Evolutionary conservation across 257 asterid species (phyloP).

Genomic region (Nicotiana otophora): DNA sequence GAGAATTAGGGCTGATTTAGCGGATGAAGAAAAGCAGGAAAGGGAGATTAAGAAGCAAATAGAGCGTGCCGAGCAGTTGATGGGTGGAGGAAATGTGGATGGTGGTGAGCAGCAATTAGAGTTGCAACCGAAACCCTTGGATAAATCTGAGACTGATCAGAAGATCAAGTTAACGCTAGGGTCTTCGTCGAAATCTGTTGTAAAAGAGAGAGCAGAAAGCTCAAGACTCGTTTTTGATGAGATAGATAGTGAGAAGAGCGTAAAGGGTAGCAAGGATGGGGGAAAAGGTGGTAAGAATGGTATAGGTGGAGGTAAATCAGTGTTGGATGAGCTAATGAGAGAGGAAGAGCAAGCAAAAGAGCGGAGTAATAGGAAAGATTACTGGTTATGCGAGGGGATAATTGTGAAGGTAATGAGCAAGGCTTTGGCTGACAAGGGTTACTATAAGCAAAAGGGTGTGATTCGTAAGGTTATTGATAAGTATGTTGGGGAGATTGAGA

Average conservation of each 20-base stretch:
- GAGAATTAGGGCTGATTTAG: slow-evolving; percentile 69
- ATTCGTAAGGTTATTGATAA: slow-evolving; percentile 71
- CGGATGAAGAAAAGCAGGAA: slow-evolving; percentile 88
- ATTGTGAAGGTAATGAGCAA: slow-evolving; percentile 87
- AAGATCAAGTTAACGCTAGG: slow-evolving; percentile 61
- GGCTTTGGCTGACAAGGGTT: slow-evolving; percentile 73
- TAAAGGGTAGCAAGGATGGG: slow-evolving; percentile 32
- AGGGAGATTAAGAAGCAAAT: slow-evolving; percentile 75
- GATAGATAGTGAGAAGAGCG: slow-evolving; percentile 35
- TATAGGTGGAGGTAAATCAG: slow-evolving; percentile 33
- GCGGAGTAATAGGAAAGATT: slow-evolving; percentile 76
- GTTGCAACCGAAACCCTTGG: slow-evolving; percentile 32
- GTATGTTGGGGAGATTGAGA: slow-evolving; percentile 87
- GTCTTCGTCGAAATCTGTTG: slow-evolving; percentile 29
- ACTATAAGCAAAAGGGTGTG: slow-evolving; percentile 85
- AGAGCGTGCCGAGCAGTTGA: slow-evolving; percentile 76
- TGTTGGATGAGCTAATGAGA: slow-evolving; percentile 73
- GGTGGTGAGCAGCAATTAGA: slow-evolving; percentile 24
- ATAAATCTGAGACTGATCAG: slow-evolving; percentile 50
- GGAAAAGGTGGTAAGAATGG: slow-evolving; percentile 10
- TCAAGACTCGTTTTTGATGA: slow-evolving; percentile 51
- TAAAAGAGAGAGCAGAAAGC: slow-evolving; percentile 40
- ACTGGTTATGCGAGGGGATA: slow-evolving; percentile 86
- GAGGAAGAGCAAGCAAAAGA: slow-evolving; percentile 85
- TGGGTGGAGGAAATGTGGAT: slow-evolving; percentile 15